A percentile compares a stretch with the other conserved stretches of the same genome.
Conservation (phyloP, 2,329 filamentous ascomycete genomes). For the Claviceps purpurea region DNA sequence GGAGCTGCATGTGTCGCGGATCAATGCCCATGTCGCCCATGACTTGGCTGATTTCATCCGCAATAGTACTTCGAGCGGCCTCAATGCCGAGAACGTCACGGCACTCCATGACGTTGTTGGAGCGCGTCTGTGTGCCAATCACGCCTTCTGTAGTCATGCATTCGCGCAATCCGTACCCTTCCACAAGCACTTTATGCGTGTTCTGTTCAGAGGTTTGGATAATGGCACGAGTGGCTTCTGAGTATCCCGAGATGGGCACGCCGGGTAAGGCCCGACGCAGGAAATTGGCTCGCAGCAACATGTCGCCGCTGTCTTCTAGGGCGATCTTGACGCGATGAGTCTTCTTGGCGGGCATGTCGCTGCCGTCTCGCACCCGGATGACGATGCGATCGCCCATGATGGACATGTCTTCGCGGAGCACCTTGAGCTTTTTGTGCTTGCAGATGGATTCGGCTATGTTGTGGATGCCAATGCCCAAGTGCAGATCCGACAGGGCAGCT, state of each 20-base stretch:
- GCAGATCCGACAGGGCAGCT: conserved; percentile 63
- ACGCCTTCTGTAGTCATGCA: conserved; percentile 95
- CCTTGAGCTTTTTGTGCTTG: conserved; percentile 71
- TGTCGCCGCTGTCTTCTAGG: conserved; percentile 27
- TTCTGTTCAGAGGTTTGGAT: conserved; percentile 66
- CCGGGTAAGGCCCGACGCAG: conserved; percentile 69
- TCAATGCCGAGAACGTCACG: conserved; percentile 85
- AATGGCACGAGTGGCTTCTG: conserved; percentile 73
- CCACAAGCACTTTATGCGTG: conserved; percentile 67
- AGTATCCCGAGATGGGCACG: conserved; percentile 82
- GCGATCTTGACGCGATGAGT: conserved; percentile 32
- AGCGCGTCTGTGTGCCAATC: conserved; percentile 57
- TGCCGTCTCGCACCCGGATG: conserved; percentile 52
- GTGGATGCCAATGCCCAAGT: conserved; percentile 60
- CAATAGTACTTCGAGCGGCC: conserved; percentile 80
- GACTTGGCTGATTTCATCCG: conserved; percentile 72
- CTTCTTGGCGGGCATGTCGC: conserved; percentile 33
- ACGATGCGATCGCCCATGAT: conserved; percentile 54
- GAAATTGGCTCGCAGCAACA: conserved; percentile 69
- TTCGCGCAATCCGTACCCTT: conserved; percentile 78
- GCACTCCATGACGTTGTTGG: conserved; percentile 86
- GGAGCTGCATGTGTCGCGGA: conserved; percentile 90
- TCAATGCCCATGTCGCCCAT: conserved; percentile 96
- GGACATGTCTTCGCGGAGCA: conserved; percentile 48
- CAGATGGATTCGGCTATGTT: conserved; percentile 69